Base-by-base conservation (phyloP, 2,329 filamentous ascomycete species). In the Sordariomycetes sp. region DNA sequence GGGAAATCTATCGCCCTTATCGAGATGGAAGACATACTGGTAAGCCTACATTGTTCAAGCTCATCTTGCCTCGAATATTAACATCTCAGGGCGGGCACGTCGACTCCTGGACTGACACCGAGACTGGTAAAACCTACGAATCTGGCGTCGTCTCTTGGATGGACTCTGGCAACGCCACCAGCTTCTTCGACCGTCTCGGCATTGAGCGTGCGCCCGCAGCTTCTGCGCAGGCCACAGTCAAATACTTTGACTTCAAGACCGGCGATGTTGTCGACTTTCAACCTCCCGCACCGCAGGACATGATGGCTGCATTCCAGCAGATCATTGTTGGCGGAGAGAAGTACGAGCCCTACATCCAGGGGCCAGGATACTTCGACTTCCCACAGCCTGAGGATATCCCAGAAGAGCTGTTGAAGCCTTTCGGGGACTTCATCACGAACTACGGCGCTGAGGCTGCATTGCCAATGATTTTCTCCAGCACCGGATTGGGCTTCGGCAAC, bases 401-500 rank as follows among this genome's bases (percentile, higher is more conserved):
- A 7, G 36, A 43, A 18, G 48, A 51, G 12, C 49, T 74, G 3
- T 45, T 64, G 15, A 46, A 69, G 4, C 57, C 65, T 3, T 72
- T 66, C 37, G 57, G 61, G 14, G 54, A 67, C 4, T 71, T 71
- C 36, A 51, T 65, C 10, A 45, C 52, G 21, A 70, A 72, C 46
- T 61, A 71, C 46, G 46, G 53, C n/a, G 46, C 74, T 5, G 46
- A 55, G 15, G 59, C 54, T 19, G 50, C 61, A 3, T 52, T 68
- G 2, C 54, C 51, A n/a, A 49, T 55, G 7, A 53, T 68, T 12
- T 65, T 56, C 39, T 42, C 45, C 11, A 58, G 58, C 36, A 55
- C 57, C 1, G 56, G 59, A 16, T 56, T 67, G 32, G 68, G 65
- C 4, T 42, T 65, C 3, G 65, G 61, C 2, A 59, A 69, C 33